Conservation (phyloP, 2,329 filamentous ascomycete species). For the Parastagonospora nodorum region DNA sequence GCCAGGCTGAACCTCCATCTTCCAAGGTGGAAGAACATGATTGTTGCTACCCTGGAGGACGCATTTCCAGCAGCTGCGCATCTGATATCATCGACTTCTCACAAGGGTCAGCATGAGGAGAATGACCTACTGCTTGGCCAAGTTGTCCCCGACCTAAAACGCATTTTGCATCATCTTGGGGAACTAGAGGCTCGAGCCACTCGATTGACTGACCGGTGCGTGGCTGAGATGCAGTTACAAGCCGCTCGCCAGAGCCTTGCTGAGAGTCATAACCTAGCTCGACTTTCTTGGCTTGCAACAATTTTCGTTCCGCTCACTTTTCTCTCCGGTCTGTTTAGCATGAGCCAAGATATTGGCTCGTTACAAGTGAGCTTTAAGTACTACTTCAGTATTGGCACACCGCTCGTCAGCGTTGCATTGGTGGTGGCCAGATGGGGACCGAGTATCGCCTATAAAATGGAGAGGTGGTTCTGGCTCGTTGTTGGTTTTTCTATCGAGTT, state of each 20-base stretch:
- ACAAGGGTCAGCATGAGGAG: too few species aligned
- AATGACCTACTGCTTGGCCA: neutral
- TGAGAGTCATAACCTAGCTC: slow-evolving; percentile 38
- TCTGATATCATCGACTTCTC: too few species aligned
- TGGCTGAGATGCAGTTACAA: slow-evolving; percentile 37
- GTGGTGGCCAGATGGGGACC: too few species aligned
- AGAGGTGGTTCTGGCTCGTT: too few species aligned
- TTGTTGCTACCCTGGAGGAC: too few species aligned
- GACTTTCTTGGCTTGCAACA: slow-evolving; percentile 41
- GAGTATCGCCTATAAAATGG: too few species aligned
- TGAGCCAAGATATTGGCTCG: slow-evolving; percentile 29
- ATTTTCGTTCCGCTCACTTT: slow-evolving; percentile 43
- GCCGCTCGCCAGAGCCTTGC: slow-evolving; percentile 32
- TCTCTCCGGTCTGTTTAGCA: slow-evolving; percentile 41
- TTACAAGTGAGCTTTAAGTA: slow-evolving; percentile 27
- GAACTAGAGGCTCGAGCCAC: slow-evolving; percentile 34
- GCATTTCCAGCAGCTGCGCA: too few species aligned
- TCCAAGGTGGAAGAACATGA: too few species aligned
- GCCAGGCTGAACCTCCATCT: too few species aligned
- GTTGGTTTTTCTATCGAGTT: too few species aligned
- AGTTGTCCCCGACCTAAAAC: slow-evolving; percentile 31
- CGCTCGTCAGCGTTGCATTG: too few species aligned
- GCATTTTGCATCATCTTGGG: slow-evolving; percentile 27
- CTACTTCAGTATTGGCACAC: too few species aligned
- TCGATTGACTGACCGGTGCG: slow-evolving; percentile 34